Conservation (phyloP, 148 eudicot genomes). For the Camellia sinensis region DNA sequence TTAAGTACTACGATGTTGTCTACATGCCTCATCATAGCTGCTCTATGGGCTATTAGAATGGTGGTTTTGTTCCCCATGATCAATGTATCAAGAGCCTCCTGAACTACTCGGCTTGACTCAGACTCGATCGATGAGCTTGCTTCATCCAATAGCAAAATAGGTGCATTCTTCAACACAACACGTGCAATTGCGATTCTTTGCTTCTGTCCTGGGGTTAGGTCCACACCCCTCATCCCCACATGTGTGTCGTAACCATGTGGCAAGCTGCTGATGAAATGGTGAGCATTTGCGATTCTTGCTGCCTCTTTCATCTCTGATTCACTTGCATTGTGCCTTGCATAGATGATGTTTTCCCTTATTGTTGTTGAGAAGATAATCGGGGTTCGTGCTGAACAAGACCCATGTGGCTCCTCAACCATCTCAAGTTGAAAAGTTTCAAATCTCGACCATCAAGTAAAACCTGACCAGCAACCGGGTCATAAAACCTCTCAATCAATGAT, state of each 20-base stretch:
- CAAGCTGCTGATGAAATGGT: conserved; percentile 94
- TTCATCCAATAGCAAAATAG: conserved; percentile 89
- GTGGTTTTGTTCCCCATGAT: conserved; percentile 96
- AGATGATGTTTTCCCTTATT: conserved; percentile 84
- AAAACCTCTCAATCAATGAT: conserved; percentile 85
- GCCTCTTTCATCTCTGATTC: conserved; percentile 99
- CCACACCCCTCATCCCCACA: conserved; percentile 97
- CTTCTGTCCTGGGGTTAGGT: conserved; percentile 93
- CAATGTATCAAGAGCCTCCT: conserved; percentile 93
- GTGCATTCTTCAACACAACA: conserved; percentile 88
- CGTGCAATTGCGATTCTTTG: conserved; percentile 97
- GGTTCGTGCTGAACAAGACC: conserved; percentile 99
- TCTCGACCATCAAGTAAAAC: conserved; percentile 86
- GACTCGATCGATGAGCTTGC: conserved; percentile 98
- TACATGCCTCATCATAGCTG: conserved; percentile 97
- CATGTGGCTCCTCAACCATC: conserved; percentile 93
- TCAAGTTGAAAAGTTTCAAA: conserved; percentile 70
- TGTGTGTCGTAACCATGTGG: conserved; percentile 99
- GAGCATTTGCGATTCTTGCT: conserved; percentile 97
- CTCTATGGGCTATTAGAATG: conserved; percentile 86
- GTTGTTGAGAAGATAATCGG: conserved; percentile 95
- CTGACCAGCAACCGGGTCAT: conserved; percentile 91
- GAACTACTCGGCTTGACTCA: conserved; percentile 92
- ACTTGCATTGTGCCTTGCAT: conserved; percentile 96
- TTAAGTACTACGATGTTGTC: conserved; percentile 94